A percentile compares a stretch with the other conserved stretches of the same genome.
Evolutionary conservation across 2,329 filamentous ascomycete species (phyloP).

Genomic region (Claviceps paspali): DNA sequence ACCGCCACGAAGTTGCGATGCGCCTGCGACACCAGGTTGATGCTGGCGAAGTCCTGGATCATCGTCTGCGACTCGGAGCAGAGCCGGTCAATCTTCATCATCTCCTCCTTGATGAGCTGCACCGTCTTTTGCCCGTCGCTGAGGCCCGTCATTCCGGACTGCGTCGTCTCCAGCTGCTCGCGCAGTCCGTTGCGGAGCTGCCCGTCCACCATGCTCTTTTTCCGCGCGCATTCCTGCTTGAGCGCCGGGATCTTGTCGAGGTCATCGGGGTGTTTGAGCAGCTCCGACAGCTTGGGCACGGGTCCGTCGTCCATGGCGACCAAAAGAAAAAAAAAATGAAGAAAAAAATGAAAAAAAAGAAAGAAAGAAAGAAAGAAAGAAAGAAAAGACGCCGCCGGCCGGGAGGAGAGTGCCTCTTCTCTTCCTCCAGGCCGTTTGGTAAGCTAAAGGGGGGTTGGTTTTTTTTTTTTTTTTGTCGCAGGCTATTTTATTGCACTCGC

Average conservation of each 20-base stretch:
- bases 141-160: constrained; percentile 80
- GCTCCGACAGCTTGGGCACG: constrained; percentile 72
- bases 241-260: constrained; percentile 86
- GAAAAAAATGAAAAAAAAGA: too few species aligned
- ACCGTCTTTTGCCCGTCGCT: constrained; percentile 84
- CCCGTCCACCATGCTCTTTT: constrained; percentile 81
- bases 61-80: constrained; percentile 96
- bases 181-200: constrained; percentile 78
- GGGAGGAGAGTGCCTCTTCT: too few species aligned
- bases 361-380: neutral
- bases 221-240: constrained; percentile 84
- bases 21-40: constrained; percentile 82
- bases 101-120: constrained; percentile 88
- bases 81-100: constrained; percentile 95
- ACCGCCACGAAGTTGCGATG: constrained; percentile 94
- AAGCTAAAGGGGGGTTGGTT: too few species aligned
- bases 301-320: constrained; percentile 40
- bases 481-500: too few species aligned
- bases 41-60: constrained; percentile 89
- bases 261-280: constrained; percentile 89
- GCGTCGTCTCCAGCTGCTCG: constrained; percentile 87
- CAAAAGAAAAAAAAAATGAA: too few species aligned
- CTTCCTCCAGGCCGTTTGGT: too few species aligned
- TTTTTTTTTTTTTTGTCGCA: too few species aligned
- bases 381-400: too few species aligned